A percentile compares a stretch with the other conserved stretches of the same genome.
Conservation (phyloP, 2,329 filamentous ascomycete species). For the Myriosclerotinia curreyana region DNA sequence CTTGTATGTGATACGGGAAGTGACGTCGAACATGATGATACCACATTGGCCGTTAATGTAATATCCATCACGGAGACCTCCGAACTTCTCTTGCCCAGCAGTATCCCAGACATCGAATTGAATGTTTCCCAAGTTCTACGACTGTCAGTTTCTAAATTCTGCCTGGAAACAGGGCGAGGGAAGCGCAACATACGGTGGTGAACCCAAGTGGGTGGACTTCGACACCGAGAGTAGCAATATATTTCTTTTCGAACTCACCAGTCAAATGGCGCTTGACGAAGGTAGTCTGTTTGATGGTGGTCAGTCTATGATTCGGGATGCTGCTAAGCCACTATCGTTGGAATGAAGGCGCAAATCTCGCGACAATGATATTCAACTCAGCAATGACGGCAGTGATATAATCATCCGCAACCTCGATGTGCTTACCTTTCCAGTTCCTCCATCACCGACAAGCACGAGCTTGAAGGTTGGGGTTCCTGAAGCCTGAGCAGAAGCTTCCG, state of each 20-base stretch:
- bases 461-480: slow-evolving; percentile 81
- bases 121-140: slow-evolving; percentile 85
- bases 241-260: slow-evolving; percentile 99
- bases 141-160: slow-evolving; percentile 7
- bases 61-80: slow-evolving; percentile 98
- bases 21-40: slow-evolving; percentile 99
- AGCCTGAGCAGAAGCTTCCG: slow-evolving; percentile 45
- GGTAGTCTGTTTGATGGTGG: slow-evolving; percentile 67
- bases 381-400: slow-evolving; percentile 19
- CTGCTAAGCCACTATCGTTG: slow-evolving; percentile 29
- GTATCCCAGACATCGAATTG: slow-evolving; percentile 99
- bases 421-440: slow-evolving; percentile 97
- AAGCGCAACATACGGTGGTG: slow-evolving; percentile 74
- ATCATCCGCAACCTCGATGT: neutral
- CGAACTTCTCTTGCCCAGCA: slow-evolving; percentile 98
- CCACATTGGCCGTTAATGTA: slow-evolving; percentile 99
- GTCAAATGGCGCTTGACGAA: slow-evolving; percentile 99
- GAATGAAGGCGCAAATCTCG: slow-evolving; percentile 30
- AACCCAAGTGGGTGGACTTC: slow-evolving; percentile 98
- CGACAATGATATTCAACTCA: slow-evolving; percentile 21
- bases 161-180: neutral
- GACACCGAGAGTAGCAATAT: slow-evolving; percentile 98
- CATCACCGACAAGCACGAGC: slow-evolving; percentile 98
- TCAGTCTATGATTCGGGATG: slow-evolving; percentile 29
- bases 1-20: slow-evolving; percentile 99